A percentile compares a stretch with the other conserved stretches of the same genome.
phyloP scores from a whole-genome alignment of 805 yeast genomes.

The Starmerella floricola region DNA sequence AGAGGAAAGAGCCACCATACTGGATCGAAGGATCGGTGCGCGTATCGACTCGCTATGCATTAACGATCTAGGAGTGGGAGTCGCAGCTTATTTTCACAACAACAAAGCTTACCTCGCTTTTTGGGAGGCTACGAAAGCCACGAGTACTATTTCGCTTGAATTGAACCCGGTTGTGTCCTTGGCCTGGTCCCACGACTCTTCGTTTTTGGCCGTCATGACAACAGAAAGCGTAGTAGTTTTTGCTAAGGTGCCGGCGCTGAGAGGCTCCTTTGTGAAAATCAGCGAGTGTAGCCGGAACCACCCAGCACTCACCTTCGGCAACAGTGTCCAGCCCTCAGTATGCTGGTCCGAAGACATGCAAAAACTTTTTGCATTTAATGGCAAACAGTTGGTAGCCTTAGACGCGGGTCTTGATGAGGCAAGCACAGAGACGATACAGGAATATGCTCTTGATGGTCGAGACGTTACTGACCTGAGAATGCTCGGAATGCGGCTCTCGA shows the following conservation, averaged over 20 bases:
- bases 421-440: neutral
- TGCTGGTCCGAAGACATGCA: neutral
- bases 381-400: neutral
- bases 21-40: no score
- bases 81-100: no score
- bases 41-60: no score
- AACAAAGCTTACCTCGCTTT: no score
- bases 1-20: no score
- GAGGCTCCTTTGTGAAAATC: neutral
- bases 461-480: neutral
- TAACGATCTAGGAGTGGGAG: no score
- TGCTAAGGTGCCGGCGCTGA: neutral
- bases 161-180: no score
- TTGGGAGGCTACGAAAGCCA: no score
- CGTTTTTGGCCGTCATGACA: slow-evolving; percentile 39
- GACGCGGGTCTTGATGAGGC: neutral
- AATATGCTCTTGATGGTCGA: neutral
- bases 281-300: neutral
- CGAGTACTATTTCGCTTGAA: no score
- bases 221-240: slow-evolving; percentile 1
- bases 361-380: neutral
- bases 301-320: neutral
- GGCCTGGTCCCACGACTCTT: slow-evolving; percentile 40
- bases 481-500: neutral
- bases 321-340: neutral